These are phyloP conservation scores for Spizellomyces punctatus DNA, from an alignment of 192 early-diverging fungal genomes.

Conservation along the genomic window DNA sequence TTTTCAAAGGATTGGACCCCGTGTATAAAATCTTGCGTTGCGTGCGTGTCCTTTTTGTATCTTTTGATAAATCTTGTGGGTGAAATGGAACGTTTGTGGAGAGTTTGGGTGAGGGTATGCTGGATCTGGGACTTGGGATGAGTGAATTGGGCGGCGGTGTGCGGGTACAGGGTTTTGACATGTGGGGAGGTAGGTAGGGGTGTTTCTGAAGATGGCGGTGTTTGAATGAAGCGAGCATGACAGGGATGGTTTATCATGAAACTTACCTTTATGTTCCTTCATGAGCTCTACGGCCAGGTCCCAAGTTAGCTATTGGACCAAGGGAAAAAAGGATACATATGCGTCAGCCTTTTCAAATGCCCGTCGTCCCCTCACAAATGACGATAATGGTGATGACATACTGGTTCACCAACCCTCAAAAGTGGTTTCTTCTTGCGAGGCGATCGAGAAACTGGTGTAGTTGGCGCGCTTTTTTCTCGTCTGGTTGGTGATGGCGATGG, in stretches of 20 bases:
- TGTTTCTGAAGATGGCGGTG: background rate
- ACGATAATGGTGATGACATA: no score
- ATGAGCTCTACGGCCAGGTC: constrained; percentile 4
- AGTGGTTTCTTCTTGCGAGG: no score
- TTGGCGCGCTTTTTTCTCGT: no score
- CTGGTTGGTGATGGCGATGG: no score
- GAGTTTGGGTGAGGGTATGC: background rate
- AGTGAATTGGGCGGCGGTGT: constrained; percentile 4
- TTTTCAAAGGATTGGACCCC: background rate
- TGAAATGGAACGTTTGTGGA: background rate
- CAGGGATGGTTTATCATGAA: background rate
- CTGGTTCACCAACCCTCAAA: no score
- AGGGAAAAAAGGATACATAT: no score
- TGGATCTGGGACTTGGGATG: background rate
- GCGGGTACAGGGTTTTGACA: constrained; percentile 13
- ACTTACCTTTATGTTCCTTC: constrained; percentile 7
- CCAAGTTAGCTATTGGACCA: constrained; percentile 6
- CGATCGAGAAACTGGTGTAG: no score
- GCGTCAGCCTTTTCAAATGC: no score
- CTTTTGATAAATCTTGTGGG: background rate
- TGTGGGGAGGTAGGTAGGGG: constrained; percentile 19
- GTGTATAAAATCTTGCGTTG: background rate
- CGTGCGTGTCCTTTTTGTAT: background rate
- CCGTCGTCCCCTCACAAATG: no score
- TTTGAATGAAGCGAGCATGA: background rate